Evolutionary conservation across 352 stramenopile genomes (phyloP), one percentile per base, ranked within the genome.

Genomic region (Phytopythium mirpurense): DNA sequence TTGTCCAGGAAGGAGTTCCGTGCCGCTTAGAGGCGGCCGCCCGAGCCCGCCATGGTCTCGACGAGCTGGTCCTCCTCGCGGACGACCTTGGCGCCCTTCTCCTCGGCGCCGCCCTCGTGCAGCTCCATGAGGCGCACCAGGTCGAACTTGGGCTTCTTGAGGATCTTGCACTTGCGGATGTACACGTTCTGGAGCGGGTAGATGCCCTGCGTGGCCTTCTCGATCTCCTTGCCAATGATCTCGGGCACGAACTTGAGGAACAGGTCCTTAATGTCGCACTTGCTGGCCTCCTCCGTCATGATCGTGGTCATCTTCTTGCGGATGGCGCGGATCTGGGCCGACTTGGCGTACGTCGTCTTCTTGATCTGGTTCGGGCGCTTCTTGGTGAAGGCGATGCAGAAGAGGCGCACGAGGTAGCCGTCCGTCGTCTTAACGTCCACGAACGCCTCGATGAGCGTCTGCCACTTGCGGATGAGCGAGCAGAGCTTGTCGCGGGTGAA

Each of bases 101-200:
- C 92, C 57, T 97, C 90, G 56, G 78, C 83, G 54, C 84, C 86
- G 41, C 96, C 93, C 47, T 98, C 96, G 84, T 99, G 98, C 71
- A 99, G 97, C 74, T 99, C 98, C 98, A 99, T 99, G 46, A 99
- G 83, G 72, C 98, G 97, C 54, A 96, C 96, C 38, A 99, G 74
- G 88, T 99, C 98, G 71, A 99, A 99, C 88, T 99, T 99, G 51
- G 97, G 97, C 88, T 99, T 99, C 93, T 99, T 99, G 36, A 99
- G 86, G 48, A 99, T 97, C 95, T 99, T 99, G 60, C 98, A 97
- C 93, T 99, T 99, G 63, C 97, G 95, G 73, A 99, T 98, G 90
- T 96, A 99, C 56, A 97, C 92, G 76, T 99, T 98, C 83, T 99
- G 97, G 59, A 99, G 86, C 50, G 97, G 97, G 91, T 98, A 99